A percentile compares a stretch with the other conserved stretches of the same genome.
These are phyloP conservation scores for Podila verticillata DNA, from an alignment of 192 early-diverging fungal genomes.

Conservation along the genomic window DNA sequence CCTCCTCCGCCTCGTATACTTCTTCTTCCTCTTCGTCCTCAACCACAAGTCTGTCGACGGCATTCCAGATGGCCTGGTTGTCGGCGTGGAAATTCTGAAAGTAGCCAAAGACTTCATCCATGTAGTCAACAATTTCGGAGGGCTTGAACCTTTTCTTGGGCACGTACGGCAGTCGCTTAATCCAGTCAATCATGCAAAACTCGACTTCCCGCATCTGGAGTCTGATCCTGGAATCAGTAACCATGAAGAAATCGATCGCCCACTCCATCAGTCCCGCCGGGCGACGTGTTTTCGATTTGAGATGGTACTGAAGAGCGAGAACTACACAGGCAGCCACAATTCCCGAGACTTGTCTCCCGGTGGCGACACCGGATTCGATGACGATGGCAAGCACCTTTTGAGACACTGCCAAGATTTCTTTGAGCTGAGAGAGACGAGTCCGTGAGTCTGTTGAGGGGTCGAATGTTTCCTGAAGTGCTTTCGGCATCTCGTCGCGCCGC, in stretches of 20 bases:
- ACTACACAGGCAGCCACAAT: slow-evolving; percentile 28
- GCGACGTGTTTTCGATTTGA: not conserved
- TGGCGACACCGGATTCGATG: slow-evolving; percentile 15
- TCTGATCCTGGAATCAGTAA: not conserved
- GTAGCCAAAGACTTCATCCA: slow-evolving; percentile 28
- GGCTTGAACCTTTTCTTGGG: slow-evolving; percentile 7
- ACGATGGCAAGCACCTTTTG: slow-evolving; percentile 36
- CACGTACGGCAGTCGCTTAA: slow-evolving; percentile 23
- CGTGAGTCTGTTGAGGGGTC: not conserved
- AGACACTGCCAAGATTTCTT: slow-evolving; percentile 9
- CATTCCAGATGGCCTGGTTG: slow-evolving; percentile 10
- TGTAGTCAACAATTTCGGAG: slow-evolving; percentile 12
- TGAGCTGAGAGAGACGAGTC: slow-evolving; percentile 1
- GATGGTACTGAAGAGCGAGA: slow-evolving; percentile 11
- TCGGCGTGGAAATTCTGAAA: slow-evolving; percentile 27
- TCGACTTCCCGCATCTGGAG: slow-evolving; percentile 8
- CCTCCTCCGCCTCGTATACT: not conserved
- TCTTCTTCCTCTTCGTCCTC: not conserved
- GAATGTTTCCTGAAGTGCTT: slow-evolving; percentile 7
- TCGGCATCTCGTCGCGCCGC: slow-evolving; percentile 1
- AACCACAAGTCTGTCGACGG: slow-evolving; percentile 1
- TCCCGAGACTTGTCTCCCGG: not conserved
- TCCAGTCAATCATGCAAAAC: slow-evolving; percentile 24
- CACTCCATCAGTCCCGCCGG: slow-evolving; percentile 11
- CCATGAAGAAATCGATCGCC: slow-evolving; percentile 1